A percentile compares a stretch with the other conserved stretches of the same genome.
Evolutionary conservation across 2,329 filamentous ascomycete genomes (phyloP).

Genomic region (Aspergillus sp.): DNA sequence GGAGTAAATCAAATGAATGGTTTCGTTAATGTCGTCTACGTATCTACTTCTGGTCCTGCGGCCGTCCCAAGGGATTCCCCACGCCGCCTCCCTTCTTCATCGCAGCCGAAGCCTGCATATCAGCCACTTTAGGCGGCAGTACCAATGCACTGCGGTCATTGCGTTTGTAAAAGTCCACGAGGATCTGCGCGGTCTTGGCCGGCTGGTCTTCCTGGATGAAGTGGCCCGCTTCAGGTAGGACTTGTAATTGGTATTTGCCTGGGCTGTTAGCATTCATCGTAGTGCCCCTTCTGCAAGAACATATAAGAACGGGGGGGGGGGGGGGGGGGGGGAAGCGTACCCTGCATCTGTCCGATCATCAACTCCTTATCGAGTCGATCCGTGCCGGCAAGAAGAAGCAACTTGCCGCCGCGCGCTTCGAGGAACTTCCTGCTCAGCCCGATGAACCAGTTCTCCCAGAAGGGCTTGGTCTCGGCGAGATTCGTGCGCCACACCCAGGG

Average conservation of each 20-base stretch:
- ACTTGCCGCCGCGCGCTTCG: slow-evolving; percentile 74
- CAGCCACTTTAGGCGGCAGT: slow-evolving; percentile 86
- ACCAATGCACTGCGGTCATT: slow-evolving; percentile 85
- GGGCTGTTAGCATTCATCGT: neutral
- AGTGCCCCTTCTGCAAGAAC: neutral
- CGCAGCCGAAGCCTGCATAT: slow-evolving; percentile 52
- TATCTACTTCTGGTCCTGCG: neutral
- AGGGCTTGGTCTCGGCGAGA: slow-evolving; percentile 76
- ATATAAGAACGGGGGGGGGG: neutral
- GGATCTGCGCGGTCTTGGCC: slow-evolving; percentile 77
- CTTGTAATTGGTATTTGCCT: slow-evolving; percentile 90
- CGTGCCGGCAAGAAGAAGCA: slow-evolving; percentile 81
- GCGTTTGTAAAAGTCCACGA: slow-evolving; percentile 87
- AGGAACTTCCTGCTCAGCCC: slow-evolving; percentile 88
- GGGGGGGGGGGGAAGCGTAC: slow-evolving; percentile 42
- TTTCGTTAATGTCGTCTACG: too few relatives aligned
- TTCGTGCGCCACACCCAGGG: slow-evolving; percentile 86
- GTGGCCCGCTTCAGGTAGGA: slow-evolving; percentile 91
- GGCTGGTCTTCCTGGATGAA: slow-evolving; percentile 96
- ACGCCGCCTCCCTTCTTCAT: slow-evolving; percentile 33
- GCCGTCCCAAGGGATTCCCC: slow-evolving; percentile 10
- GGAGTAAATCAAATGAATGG: too few relatives aligned
- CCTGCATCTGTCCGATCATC: slow-evolving; percentile 97
- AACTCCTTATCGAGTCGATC: slow-evolving; percentile 87
- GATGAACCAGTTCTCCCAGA: slow-evolving; percentile 92